Evolutionary conservation across 2,329 filamentous ascomycete genomes (phyloP).

Genomic region (Colletotrichum noveboracense): DNA sequence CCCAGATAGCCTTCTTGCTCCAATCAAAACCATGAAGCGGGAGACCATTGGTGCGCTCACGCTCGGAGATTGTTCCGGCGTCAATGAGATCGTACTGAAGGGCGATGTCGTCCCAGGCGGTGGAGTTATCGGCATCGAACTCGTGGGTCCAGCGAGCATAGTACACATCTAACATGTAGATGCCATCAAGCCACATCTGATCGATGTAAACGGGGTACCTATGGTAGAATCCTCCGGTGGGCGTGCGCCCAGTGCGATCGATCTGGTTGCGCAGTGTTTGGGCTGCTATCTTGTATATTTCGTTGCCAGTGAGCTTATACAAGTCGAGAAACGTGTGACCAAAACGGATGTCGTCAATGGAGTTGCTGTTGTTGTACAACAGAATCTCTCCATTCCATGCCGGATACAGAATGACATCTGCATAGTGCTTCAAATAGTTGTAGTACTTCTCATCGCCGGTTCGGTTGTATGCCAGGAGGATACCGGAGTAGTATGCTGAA

Average conservation of each 20-base stretch:
- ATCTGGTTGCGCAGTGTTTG: conserved; percentile 10
- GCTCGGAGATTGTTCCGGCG: conserved; percentile 38
- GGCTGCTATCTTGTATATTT: conserved; percentile 20
- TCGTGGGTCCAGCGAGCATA: conserved; percentile 35
- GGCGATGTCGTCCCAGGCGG: conserved; percentile 48
- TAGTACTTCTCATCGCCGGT: conserved; percentile 26
- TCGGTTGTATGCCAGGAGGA: conserved; percentile 25
- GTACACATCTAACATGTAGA: conserved; percentile 44
- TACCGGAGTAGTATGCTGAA: conserved; percentile 32
- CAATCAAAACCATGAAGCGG: conserved; percentile 59
- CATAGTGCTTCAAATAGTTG: conserved; percentile 28
- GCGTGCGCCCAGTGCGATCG: conserved; percentile 15
- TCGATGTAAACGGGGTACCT: conserved; percentile 29
- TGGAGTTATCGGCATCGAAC: conserved; percentile 22
- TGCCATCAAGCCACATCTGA: conserved; percentile 47
- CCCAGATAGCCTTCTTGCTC: conserved; percentile 51
- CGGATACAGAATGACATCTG: conserved; percentile 27
- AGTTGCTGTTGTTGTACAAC: conserved; percentile 20
- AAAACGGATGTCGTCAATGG: conserved; percentile 23
- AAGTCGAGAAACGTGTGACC: conserved; percentile 20
- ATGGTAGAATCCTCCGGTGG: conserved; percentile 20
- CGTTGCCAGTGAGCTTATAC: conserved; percentile 11
- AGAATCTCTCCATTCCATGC: conserved; percentile 24
- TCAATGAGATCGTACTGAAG: conserved; percentile 46
- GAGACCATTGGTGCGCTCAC: conserved; percentile 41